Evolutionary conservation across 768 basidiomycete species (phyloP).

Genomic region (Albatrellus ellisii): DNA sequence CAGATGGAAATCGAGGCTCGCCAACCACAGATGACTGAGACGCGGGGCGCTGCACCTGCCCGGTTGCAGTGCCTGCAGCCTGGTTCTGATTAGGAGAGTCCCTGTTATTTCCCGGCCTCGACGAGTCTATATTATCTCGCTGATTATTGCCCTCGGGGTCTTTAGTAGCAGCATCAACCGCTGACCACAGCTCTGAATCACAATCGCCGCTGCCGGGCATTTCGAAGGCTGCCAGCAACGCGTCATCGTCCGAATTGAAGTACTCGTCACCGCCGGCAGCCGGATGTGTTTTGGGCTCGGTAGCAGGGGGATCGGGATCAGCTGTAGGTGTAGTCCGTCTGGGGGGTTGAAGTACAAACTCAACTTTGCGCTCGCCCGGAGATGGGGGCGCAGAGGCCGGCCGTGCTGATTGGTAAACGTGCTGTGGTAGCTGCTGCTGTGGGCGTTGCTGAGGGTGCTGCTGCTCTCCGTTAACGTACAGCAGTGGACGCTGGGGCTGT

Average conservation of each 20-base stretch:
- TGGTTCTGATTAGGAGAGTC: neutral
- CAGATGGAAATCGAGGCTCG: neutral
- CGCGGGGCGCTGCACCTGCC: neutral
- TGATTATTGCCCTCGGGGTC: neutral
- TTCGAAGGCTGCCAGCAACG: slow-evolving; percentile 42
- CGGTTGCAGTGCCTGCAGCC: neutral
- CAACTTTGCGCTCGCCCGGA: neutral
- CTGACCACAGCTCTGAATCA: neutral
- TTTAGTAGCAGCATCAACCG: neutral
- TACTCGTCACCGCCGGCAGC: slow-evolving; percentile 32
- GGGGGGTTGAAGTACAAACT: neutral
- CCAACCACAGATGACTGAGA: no score
- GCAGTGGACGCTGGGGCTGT: neutral
- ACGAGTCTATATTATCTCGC: neutral
- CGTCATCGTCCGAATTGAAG: slow-evolving; percentile 55
- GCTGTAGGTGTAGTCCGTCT: neutral
- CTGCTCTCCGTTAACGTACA: neutral
- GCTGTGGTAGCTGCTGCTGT: neutral
- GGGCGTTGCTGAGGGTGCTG: neutral
- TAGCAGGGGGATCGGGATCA: slow-evolving; percentile 1
- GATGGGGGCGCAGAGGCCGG: neutral
- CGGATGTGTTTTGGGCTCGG: slow-evolving; percentile 1
- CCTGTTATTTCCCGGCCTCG: neutral
- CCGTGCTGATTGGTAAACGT: neutral
- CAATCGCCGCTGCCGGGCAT: slow-evolving; percentile 26